phyloP scores from a whole-genome alignment of 768 basidiomycete species.

The Psilocybe sp. region DNA sequence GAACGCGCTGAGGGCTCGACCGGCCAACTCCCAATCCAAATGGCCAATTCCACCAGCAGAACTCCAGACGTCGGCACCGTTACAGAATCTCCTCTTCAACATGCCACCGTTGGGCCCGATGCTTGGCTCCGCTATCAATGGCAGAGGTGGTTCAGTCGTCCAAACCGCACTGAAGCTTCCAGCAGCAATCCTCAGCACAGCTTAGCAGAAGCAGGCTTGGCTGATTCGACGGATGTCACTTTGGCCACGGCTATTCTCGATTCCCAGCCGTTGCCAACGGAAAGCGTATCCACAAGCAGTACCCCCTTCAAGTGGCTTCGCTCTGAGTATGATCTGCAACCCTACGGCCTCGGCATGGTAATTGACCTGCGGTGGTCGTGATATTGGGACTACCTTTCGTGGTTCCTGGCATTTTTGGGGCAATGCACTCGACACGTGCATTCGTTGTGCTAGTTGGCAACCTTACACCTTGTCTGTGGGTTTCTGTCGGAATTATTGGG shows the following conservation, averaged over 20 bases:
- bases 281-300: slow-evolving; percentile 9
- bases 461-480: no score
- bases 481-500: no score
- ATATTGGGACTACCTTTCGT: not conserved
- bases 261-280: not conserved
- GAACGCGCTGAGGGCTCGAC: slow-evolving; percentile 26
- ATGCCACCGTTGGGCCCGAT: no score
- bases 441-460: not conserved
- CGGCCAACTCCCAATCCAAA: not conserved
- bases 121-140: no score
- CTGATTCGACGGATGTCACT: not conserved
- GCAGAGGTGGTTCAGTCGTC: no score
- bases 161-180: no score
- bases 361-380: slow-evolving; percentile 71
- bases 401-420: not conserved
- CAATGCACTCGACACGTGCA: not conserved
- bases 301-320: slow-evolving; percentile 26
- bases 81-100: no score
- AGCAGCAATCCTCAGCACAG: no score
- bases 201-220: no score
- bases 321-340: slow-evolving; percentile 67
- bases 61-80: no score
- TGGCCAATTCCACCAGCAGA: no score
- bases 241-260: not conserved
- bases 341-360: slow-evolving; percentile 68